Base-by-base conservation (phyloP, 495 filamentous ascomycete genomes). In the Paragyromitra xinjiangensis region DNA sequence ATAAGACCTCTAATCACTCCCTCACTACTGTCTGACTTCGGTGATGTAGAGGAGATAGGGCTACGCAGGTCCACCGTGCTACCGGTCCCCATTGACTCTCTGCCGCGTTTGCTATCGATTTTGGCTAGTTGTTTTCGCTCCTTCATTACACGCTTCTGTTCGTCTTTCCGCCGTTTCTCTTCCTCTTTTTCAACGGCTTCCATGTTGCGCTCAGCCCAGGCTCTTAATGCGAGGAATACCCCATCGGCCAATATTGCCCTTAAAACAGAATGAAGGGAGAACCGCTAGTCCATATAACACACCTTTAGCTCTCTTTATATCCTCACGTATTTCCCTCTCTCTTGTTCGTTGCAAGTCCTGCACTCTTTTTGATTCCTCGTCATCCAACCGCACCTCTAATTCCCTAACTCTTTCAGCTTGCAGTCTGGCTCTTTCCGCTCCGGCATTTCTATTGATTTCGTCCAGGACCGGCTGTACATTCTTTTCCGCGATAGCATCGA, bases 401-500 rank as follows among this genome's bases (percentile, higher is more conserved):
- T 89, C 86, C 63, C 86, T 63, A 55, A 87, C 77, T 87, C 85
- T 58, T 85, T 80, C 50, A 77, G 90, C 90, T 45, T 88, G 80
- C 58, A 91, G 89, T 67, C 87, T 84, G 11, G 89, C 89, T 50
- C 86, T 86, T 79, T 92, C 90, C 61, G 85, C 85, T 80, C 95
- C 92, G 0, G 91, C 91, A 42, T 88, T 90, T 22, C 91, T 90
- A 62, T 90, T 89, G 48, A 99, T 96, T 78, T 97, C 93, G 80
- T 98, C 92, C n/a, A 99, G 83, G 0, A 95, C 89, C 19, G 95
- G 95, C 83, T 93, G 92, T n/a, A 99, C 87, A 79, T 91, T 90
- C 42, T 87, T 87, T 9, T 89, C 88, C 0, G 95, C 95, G 74
- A 98, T 90, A 11, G 88, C 89, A 69, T 98, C 91, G 51, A 99